A percentile compares a stretch with the other conserved stretches of the same genome.
These are phyloP conservation scores for Polysphondylium violaceum DNA, from an alignment of 78 protist genomes.

Conservation along the genomic window DNA sequence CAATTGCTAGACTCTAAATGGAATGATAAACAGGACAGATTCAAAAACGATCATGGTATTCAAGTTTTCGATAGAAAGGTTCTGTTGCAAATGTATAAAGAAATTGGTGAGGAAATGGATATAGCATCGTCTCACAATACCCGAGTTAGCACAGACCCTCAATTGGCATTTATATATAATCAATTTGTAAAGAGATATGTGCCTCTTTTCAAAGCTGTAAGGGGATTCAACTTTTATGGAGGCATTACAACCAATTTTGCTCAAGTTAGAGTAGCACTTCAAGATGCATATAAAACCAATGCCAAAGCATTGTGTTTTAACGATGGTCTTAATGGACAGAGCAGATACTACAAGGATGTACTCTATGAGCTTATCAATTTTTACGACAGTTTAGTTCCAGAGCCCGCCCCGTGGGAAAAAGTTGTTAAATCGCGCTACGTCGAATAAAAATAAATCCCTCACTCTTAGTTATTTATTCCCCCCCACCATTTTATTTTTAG, in stretches of 20 bases:
- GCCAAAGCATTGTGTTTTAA: not conserved
- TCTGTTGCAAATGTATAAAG: not conserved
- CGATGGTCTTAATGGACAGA: too few relatives aligned
- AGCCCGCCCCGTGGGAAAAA: too few relatives aligned
- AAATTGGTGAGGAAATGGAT: not conserved
- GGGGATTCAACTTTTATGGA: not conserved
- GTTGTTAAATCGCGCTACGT: too few relatives aligned
- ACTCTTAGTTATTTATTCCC: not conserved
- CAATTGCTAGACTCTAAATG: not conserved
- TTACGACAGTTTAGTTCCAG: too few relatives aligned
- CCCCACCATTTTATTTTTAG: too few relatives aligned
- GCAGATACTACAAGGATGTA: too few relatives aligned
- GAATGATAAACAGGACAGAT: not conserved
- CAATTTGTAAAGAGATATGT: slow-evolving; percentile 17
- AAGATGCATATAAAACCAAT: not conserved
- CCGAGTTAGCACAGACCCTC: not conserved
- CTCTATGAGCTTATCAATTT: too few relatives aligned
- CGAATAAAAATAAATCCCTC: not conserved
- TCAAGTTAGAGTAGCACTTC: not conserved
- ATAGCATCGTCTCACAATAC: not conserved
- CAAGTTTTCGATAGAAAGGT: slow-evolving; percentile 2
- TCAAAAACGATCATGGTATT: slow-evolving; percentile 22
- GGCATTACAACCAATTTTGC: not conserved
- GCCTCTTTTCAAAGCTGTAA: not conserved
- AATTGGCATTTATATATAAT: slow-evolving; percentile 4